Conservation (phyloP, 495 filamentous ascomycete genomes). For the Sordaria brevicollis region DNA sequence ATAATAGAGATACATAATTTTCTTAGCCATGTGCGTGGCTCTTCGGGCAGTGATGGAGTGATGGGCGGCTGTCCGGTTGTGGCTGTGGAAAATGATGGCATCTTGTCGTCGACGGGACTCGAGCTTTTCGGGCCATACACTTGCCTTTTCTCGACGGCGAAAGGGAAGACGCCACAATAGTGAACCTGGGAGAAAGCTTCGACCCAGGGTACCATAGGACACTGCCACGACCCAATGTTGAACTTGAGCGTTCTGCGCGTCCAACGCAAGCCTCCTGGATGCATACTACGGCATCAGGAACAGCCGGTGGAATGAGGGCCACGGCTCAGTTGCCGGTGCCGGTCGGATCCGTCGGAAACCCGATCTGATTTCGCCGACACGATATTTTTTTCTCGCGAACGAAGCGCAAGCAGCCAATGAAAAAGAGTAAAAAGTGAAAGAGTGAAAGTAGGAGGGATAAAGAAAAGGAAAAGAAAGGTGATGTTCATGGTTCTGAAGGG, state of each 20-base stretch:
- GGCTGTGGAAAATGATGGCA: neutral
- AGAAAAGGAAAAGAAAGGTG: neutral
- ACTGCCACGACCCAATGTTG: neutral
- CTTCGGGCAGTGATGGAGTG: neutral
- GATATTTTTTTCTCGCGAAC: neutral
- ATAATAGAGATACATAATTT: neutral
- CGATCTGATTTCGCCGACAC: neutral
- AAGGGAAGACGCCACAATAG: neutral
- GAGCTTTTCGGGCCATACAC: no score
- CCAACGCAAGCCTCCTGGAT: neutral
- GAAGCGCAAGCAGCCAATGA: neutral
- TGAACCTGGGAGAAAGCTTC: neutral
- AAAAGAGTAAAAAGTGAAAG: neutral
- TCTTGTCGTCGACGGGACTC: neutral
- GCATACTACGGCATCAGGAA: neutral
- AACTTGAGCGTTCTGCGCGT: neutral
- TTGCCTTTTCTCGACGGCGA: no score
- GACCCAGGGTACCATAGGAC: neutral
- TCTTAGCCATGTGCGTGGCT: neutral
- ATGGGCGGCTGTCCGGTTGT: neutral
- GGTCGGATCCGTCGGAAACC: neutral
- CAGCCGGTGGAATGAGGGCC: neutral
- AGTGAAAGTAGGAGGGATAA: no score
- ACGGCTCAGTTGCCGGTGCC: neutral
- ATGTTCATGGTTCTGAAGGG: neutral